Evolutionary conservation across 148 eudicot species (phyloP).

Genomic region (Camellia lanceoleosa): DNA sequence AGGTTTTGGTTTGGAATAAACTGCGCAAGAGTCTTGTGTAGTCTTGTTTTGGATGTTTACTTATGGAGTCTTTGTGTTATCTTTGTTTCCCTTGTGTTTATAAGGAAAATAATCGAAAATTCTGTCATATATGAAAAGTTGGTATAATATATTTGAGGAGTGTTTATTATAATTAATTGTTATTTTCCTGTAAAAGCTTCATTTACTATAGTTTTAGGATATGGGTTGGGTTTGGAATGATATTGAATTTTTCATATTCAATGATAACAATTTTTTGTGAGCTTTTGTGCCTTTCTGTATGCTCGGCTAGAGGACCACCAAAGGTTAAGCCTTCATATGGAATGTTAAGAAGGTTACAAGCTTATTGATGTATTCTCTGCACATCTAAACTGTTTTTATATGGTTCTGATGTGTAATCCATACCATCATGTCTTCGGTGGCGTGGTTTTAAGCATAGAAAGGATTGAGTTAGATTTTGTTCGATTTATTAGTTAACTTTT

Average conservation of each 20-base stretch:
- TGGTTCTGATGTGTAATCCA: too few species aligned
- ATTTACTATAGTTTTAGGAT: background rate
- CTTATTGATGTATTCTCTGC: too few species aligned
- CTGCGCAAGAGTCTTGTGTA: background rate
- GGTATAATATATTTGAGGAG: background rate
- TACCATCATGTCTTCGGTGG: too few species aligned
- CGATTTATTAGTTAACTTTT: too few species aligned
- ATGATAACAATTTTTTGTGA: background rate
- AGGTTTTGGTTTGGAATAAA: background rate
- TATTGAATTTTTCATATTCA: background rate
- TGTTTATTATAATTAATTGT: background rate
- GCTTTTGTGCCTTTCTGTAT: too few species aligned
- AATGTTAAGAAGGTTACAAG: too few species aligned
- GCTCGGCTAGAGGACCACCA: too few species aligned
- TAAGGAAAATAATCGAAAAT: background rate
- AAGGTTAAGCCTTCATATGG: too few species aligned
- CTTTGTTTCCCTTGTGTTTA: background rate
- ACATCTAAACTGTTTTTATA: too few species aligned
- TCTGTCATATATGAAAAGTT: background rate
- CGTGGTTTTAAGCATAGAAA: too few species aligned
- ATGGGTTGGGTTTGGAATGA: background rate
- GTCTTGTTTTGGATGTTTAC: background rate
- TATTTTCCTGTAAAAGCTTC: too few species aligned
- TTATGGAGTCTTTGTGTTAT: background rate
- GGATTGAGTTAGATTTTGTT: too few species aligned